A percentile compares a stretch with the other conserved stretches of the same genome.
Conservation (phyloP, 345 rosid genomes). For the Citrus reticulata region DNA sequence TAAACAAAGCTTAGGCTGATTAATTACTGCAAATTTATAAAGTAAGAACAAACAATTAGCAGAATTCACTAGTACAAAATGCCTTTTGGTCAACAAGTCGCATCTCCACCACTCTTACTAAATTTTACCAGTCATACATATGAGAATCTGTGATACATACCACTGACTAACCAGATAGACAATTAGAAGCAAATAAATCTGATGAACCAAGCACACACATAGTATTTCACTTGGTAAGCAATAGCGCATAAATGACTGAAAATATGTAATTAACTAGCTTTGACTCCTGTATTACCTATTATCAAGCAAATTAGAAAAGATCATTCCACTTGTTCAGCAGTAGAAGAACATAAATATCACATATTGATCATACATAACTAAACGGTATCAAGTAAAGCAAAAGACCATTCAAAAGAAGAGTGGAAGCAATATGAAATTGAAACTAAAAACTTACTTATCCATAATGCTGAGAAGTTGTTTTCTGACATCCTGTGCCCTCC, state of each 20-base stretch:
- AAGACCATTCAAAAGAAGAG: not conserved
- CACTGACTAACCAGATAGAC: not conserved
- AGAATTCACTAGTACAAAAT: not conserved
- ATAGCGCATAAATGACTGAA: not conserved
- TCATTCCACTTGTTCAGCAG: not conserved
- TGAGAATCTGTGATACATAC: not conserved
- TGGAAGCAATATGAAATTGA: not conserved
- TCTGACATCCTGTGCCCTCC: slow-evolving; percentile 83
- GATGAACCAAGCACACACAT: not conserved
- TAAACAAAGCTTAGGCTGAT: not conserved
- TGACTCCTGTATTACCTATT: not conserved
- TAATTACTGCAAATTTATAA: not conserved
- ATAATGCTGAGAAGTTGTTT: slow-evolving; percentile 87
- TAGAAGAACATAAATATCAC: not conserved
- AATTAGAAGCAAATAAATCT: not conserved
- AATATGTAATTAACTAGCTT: not conserved
- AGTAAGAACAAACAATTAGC: not conserved
- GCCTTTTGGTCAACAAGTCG: not conserved
- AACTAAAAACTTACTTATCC: slow-evolving; percentile 63
- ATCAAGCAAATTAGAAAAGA: not conserved
- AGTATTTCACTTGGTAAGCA: not conserved
- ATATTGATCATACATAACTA: not conserved
- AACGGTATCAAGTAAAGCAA: not conserved
- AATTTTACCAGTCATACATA: not conserved
- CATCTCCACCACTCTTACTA: not conserved